A percentile compares a stretch with the other conserved stretches of the same genome.
Evolutionary conservation across 176 grass and related monocot species (phyloP).

Genomic region (Coix lacrymajobi): DNA sequence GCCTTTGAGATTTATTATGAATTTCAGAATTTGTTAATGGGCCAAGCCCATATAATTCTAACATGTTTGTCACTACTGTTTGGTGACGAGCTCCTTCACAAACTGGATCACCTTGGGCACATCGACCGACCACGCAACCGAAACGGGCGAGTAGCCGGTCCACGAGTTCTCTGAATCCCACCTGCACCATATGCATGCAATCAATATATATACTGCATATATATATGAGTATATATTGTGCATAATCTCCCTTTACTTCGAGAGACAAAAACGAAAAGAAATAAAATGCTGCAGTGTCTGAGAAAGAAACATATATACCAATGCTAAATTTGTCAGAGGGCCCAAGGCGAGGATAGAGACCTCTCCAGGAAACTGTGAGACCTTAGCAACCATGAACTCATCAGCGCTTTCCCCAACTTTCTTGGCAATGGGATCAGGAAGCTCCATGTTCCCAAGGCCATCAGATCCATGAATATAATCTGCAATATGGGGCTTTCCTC

Average conservation of each 20-base stretch:
- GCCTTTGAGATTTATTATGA: no score
- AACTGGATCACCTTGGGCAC: slow-evolving; percentile 46
- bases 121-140: slow-evolving; percentile 74
- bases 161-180: slow-evolving; percentile 62
- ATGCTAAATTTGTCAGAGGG: slow-evolving; percentile 72
- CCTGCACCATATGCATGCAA: slow-evolving; percentile 28
- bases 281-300: no score
- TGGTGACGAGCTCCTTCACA: slow-evolving; percentile 48
- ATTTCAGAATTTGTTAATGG: no score
- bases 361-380: slow-evolving; percentile 63
- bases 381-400: slow-evolving; percentile 65
- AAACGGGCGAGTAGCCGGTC: slow-evolving; percentile 55
- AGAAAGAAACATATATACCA: slow-evolving; percentile 43
- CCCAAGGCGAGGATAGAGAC: slow-evolving; percentile 70
- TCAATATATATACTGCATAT: no score
- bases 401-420: slow-evolving; percentile 54
- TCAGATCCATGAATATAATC: slow-evolving; percentile 76
- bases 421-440: slow-evolving; percentile 43
- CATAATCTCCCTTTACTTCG: no score
- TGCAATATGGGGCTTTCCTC: slow-evolving; percentile 47
- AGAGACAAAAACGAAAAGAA: no score
- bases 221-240: no score
- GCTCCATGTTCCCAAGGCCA: slow-evolving; percentile 63
- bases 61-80: slow-evolving; percentile 21
- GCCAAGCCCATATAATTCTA: no score